A percentile compares a stretch with the other conserved stretches of the same genome.
These are phyloP conservation scores for Plasmodium fragile DNA, from an alignment of 169 alveolate genomes.

Conservation along the genomic window DNA sequence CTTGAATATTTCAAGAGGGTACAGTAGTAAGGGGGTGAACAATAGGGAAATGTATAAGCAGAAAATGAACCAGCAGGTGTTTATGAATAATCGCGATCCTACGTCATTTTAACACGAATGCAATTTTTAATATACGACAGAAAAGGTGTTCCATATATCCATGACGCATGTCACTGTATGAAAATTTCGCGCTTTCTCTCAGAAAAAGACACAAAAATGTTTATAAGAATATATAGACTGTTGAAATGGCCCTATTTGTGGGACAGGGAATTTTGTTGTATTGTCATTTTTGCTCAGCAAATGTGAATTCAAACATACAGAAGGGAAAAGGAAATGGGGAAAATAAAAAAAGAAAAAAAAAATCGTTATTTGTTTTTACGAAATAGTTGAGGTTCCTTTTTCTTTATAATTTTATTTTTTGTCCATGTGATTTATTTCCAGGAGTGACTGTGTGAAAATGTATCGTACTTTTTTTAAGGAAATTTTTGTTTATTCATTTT, in stretches of 20 bases:
- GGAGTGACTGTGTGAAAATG: neutral
- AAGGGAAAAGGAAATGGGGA: neutral
- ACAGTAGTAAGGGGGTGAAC: neutral
- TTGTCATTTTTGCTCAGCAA: neutral
- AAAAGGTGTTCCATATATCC: neutral
- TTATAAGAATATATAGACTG: neutral
- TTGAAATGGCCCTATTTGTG: neutral
- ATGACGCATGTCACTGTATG: neutral
- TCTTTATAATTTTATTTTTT: neutral
- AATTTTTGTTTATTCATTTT: neutral
- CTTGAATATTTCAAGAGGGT: neutral
- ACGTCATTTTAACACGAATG: neutral
- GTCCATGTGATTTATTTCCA: neutral
- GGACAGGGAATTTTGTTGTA: neutral
- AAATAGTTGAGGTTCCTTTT: neutral
- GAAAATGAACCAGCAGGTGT: neutral
- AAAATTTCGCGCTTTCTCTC: neutral
- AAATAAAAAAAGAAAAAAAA: neutral
- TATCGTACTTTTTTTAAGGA: neutral
- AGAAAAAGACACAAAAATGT: neutral
- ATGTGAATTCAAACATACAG: neutral
- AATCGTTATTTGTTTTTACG: neutral
- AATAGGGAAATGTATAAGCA: neutral
- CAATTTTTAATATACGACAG: neutral
- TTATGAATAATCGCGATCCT: neutral